Evolutionary conservation across 495 filamentous ascomycete species (phyloP), one percentile per base, ranked within the genome.

Genomic region (Letharia columbiana): DNA sequence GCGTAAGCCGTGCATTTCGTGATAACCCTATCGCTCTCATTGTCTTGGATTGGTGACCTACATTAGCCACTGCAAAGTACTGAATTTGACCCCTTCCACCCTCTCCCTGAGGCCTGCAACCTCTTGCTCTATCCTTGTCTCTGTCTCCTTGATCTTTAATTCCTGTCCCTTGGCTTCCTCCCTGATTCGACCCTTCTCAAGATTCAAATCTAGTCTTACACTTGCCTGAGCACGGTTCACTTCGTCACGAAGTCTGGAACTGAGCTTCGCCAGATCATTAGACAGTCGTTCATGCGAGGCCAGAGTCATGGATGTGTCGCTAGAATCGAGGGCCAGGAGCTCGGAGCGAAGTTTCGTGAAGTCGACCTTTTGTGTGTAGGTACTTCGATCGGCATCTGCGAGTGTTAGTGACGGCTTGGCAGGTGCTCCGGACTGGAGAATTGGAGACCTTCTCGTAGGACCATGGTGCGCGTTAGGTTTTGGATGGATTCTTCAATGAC

Each of bases 401-500:
- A 12, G 0, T 20, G n/a, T 62, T 20, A 59, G 40, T 20, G 39
- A 15, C 13, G 23, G 33, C 42, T 47, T 31, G 37, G 31, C 18
- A 57, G 11, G 35, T 12, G 64, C 44, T 33, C 61, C 41, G 33
- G 50, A 40, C 23, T 58, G 47, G 52, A 23, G 28, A 28, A 33
- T 11, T 39, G 66, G 71, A 71, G 50, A 82, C 82, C 95, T 77
- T 98, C 95, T 72, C 91, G 90, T n/a, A 95, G 83, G 4, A 99
- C 95, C 95, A 99, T 98, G 15, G 94, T 98, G 64, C 94, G 88
- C 0, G 95, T 98, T 31, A 99, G 79, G 79, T 99, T 98, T 74
- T 97, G 95, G 66, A 99, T 96, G 69, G 90, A 95, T 76, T 99
- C 94, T 75, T 97, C 89, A 69, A 99, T 97, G 45, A 98, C 92